These are phyloP conservation scores for Oemleria cerasiformis DNA, from an alignment of 306 rosid genomes.

Conservation along the genomic window DNA sequence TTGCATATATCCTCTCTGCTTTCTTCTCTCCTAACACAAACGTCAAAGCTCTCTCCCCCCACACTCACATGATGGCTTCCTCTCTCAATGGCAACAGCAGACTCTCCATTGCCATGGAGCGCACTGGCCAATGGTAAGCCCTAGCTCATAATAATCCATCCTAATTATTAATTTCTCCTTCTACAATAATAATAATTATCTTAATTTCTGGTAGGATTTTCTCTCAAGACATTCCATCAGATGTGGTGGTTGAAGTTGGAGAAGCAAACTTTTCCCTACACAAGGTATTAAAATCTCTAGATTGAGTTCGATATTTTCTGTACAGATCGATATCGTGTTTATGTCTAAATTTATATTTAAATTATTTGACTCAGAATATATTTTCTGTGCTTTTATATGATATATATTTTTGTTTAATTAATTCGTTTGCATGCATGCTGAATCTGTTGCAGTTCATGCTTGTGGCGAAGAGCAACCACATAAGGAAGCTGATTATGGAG, in stretches of 20 bases:
- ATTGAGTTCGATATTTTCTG: neutral
- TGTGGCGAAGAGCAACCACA: slow-evolving; percentile 80
- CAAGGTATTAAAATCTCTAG: slow-evolving; percentile 46
- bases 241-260: slow-evolving; percentile 62
- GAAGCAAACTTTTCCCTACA: slow-evolving; percentile 76
- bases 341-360: no score
- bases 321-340: no score
- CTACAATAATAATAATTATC: neutral
- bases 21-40: slow-evolving; percentile 4
- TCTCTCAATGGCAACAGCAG: slow-evolving; percentile 33
- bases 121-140: slow-evolving; percentile 81
- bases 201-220: slow-evolving; percentile 49
- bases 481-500: slow-evolving; percentile 67
- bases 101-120: slow-evolving; percentile 75
- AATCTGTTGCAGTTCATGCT: slow-evolving; percentile 61
- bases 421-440: neutral
- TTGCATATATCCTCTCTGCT: neutral
- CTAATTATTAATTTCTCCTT: neutral
- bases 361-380: neutral
- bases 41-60: neutral
- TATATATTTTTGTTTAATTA: no score
- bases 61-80: slow-evolving; percentile 40
- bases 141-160: neutral
- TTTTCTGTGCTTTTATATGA: neutral
- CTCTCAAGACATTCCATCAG: slow-evolving; percentile 76